Percentiles rank a stretch among this genome's conserved stretches.
These are phyloP conservation scores for Eudorina sp. DNA, from an alignment of 139 green algal species.

Conservation along the genomic window DNA sequence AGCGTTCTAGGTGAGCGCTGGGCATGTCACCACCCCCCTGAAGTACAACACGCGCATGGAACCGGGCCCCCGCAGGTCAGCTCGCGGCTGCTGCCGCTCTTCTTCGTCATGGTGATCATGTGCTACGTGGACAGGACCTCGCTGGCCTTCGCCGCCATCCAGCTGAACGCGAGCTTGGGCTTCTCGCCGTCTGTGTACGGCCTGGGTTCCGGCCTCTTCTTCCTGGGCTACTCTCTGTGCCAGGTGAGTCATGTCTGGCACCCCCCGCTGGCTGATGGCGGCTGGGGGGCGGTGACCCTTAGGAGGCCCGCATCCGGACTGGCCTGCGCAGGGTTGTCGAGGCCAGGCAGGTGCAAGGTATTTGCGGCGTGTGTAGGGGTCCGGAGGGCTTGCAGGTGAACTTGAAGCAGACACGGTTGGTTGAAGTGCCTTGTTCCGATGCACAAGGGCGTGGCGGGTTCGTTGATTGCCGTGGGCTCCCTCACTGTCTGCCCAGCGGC, in stretches of 20 bases:
- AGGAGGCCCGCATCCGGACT: too few species aligned
- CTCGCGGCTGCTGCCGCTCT: constrained; percentile 18
- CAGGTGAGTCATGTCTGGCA: not conserved
- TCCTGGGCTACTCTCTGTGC: constrained; percentile 53
- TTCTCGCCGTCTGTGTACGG: constrained; percentile 79
- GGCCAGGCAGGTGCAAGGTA: too few species aligned
- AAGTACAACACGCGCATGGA: not conserved
- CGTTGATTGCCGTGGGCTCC: too few species aligned
- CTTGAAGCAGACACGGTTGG: too few species aligned
- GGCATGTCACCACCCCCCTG: not conserved
- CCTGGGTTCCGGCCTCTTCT: constrained; percentile 81
- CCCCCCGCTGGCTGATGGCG: too few species aligned
- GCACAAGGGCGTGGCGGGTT: too few species aligned
- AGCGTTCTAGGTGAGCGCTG: not conserved
- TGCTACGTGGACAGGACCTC: constrained; percentile 77
- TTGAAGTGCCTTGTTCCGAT: too few species aligned
- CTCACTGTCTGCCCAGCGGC: too few species aligned
- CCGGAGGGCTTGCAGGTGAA: too few species aligned
- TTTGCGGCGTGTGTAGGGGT: too few species aligned
- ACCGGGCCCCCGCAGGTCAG: not conserved
- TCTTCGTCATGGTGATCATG: constrained; percentile 41
- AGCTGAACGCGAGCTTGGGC: constrained; percentile 74
- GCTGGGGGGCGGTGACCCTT: too few species aligned
- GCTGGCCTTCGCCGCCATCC: constrained; percentile 79
- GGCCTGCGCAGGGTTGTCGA: too few species aligned